Evolutionary conservation across 768 basidiomycete genomes (phyloP).

Genomic region (Termitomyces sp.): DNA sequence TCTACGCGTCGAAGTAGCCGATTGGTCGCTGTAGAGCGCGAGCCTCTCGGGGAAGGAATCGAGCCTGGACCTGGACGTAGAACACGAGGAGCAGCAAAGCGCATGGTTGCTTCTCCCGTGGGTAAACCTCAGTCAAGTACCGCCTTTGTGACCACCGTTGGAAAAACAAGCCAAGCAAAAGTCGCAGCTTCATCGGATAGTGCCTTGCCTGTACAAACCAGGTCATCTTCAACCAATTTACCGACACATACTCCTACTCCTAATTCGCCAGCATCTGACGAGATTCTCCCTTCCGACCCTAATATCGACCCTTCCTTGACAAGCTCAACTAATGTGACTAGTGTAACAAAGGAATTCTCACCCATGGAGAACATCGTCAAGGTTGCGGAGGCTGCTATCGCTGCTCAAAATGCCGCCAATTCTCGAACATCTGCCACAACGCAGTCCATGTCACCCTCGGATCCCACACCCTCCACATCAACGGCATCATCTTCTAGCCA

Average conservation of each 20-base stretch:
- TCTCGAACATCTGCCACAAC: conserved; percentile 1
- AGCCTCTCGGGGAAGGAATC: background rate
- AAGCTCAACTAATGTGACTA: background rate
- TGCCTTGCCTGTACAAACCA: background rate
- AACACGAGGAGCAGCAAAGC: conserved; percentile 11
- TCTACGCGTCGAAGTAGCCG: conserved; percentile 12
- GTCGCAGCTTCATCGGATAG: conserved; percentile 7
- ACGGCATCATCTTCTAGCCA: conserved; percentile 4
- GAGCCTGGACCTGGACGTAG: conserved; percentile 7
- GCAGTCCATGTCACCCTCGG: conserved; percentile 2
- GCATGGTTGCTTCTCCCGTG: conserved; percentile 4
- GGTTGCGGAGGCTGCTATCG: conserved; percentile 32
- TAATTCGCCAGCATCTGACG: background rate
- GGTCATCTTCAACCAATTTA: background rate
- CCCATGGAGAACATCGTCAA: conserved; percentile 31
- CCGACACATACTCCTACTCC: background rate
- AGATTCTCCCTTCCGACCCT: background rate
- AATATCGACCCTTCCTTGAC: conserved; percentile 15
- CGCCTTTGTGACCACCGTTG: conserved; percentile 5
- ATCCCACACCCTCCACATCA: background rate
- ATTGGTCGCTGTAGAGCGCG: background rate
- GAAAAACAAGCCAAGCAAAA: conserved; percentile 5
- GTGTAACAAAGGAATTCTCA: conserved; percentile 10
- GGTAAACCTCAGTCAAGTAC: conserved; percentile 5
- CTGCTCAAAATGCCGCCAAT: conserved; percentile 22